Base-by-base conservation (phyloP, 225 moss, liverwort and hornwort genomes). In the Lunularia cruciata region DNA sequence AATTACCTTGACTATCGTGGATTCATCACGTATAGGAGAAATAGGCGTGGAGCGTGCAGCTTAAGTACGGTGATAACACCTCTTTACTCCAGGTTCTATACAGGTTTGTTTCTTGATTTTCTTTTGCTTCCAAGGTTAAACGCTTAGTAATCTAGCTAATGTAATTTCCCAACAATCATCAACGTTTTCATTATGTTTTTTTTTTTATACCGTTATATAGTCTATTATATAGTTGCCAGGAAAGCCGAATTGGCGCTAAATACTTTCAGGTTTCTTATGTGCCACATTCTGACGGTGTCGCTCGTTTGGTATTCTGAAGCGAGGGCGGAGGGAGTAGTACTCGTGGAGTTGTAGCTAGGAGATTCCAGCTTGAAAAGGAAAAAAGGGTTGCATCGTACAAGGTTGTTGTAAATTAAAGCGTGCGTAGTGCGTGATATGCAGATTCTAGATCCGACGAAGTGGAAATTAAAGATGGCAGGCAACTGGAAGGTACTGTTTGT, bases 221-320 rank as follows among this genome's bases (percentile, higher is more conserved):
- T 28, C 1, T 57, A 15, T 19, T 57, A 34, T 8, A 13, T 57
- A 16, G 11, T 57, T 37, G 59, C 36, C 2, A 34, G 59, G 22
- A 59, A 59, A n/a, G 34, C 36, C 37, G 34, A 37, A 37, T 20
- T 59, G 6, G 57, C 30, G 57, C 30, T 57, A 19, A 57, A 34
- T 57, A 34, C 6, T 30, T 57, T 57, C 32, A 14, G 36, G 37
- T 59, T 18, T 37, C 36, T 59, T 36, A 20, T 59, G 59, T 59
- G 59, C 35, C 22, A 59, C 31, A 15, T 59, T 58, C 57, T 58
- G 33, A 59, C 36, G 8, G 34, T 35, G 34, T 34, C 59, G 34
- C 59, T 59, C 59, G 59, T 59, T 59, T 59, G 59, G 59, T 59
- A 59, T 36, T 59, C 59, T 30, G 32, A 57, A 18, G 8, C 56